Conservation (phyloP, 2,329 filamentous ascomycete species). For the Raffaelea ambrosiae region DNA sequence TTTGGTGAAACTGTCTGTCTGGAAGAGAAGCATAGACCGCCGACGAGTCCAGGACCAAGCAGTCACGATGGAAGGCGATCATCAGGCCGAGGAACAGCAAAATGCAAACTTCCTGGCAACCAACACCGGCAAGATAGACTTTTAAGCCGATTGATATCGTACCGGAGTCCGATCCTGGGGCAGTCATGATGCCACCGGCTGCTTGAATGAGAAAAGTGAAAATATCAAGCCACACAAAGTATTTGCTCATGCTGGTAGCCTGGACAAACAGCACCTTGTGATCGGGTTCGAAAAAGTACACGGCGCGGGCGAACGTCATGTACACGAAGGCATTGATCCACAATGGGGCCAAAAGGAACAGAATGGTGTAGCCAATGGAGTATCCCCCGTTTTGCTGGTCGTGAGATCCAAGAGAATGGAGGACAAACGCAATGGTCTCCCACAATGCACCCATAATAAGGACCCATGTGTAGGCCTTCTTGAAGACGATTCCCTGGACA, state of each 20-base stretch:
- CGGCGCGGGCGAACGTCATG: constrained; percentile 32
- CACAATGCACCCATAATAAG: constrained; percentile 29
- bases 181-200: constrained; percentile 27
- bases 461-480: constrained; percentile 23
- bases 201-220: constrained; percentile 37
- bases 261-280: constrained; percentile 19
- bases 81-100: constrained; percentile 27
- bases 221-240: constrained; percentile 41
- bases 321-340: constrained; percentile 37
- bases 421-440: constrained; percentile 29
- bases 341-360: constrained; percentile 33
- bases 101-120: constrained; percentile 27
- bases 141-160: constrained; percentile 24
- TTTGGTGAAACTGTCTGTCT: neutral
- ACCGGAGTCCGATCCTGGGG: constrained; percentile 13
- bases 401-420: constrained; percentile 25
- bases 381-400: constrained; percentile 28
- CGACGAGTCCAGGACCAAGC: constrained; percentile 6
- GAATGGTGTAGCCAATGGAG: constrained; percentile 21
- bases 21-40: neutral
- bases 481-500: constrained; percentile 14
- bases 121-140: constrained; percentile 30
- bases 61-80: constrained; percentile 23
- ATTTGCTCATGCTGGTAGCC: constrained; percentile 28
- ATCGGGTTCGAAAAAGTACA: constrained; percentile 28